These are phyloP conservation scores for Phytophthora quininea DNA, from an alignment of 352 stramenopile genomes.

Conservation along the genomic window DNA sequence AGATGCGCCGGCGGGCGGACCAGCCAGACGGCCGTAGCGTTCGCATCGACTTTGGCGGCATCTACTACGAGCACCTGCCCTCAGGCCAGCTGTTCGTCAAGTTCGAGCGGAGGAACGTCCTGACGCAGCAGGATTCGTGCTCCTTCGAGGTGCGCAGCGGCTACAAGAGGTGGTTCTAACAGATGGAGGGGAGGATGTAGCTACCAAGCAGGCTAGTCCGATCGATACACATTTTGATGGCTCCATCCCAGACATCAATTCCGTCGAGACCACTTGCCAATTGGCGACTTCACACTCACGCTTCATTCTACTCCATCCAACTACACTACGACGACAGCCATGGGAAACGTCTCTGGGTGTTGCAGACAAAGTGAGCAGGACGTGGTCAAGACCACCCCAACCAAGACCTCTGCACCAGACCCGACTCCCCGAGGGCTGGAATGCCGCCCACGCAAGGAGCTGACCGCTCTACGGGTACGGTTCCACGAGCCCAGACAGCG, in stretches of 20 bases:
- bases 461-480: too few species aligned
- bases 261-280: not conserved
- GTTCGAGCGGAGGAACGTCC: constrained; percentile 57
- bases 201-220: not conserved
- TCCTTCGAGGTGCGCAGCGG: constrained; percentile 54
- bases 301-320: too few species aligned
- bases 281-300: not conserved
- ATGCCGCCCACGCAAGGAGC: too few species aligned
- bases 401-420: not conserved
- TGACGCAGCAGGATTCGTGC: constrained; percentile 50
- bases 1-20: constrained; percentile 36
- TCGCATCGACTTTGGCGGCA: constrained; percentile 56
- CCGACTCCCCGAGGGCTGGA: too few species aligned
- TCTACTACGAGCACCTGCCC: constrained; percentile 61
- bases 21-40: constrained; percentile 45
- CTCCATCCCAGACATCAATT: not conserved
- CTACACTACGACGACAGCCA: not conserved
- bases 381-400: constrained; percentile 4
- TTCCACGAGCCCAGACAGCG: not conserved
- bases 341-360: constrained; percentile 23
- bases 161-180: constrained; percentile 64
- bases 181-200: not conserved
- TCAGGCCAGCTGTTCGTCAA: constrained; percentile 60
- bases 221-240: not conserved
- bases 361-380: constrained; percentile 9